Base-by-base conservation (phyloP, 441 rosid genomes). In the Omphalea diandra region DNA sequence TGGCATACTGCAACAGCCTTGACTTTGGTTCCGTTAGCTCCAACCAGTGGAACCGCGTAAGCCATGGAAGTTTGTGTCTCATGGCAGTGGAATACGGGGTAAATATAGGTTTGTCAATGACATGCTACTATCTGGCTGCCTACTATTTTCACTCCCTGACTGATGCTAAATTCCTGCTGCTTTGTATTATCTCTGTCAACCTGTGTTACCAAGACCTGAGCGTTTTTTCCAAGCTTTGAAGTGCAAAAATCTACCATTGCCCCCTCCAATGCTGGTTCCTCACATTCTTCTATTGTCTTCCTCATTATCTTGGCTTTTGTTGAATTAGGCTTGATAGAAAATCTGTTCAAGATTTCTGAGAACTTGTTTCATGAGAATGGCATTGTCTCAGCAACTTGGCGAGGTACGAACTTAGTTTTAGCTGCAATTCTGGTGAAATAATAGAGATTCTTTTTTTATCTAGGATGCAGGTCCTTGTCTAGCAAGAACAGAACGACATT, bases 1-100 rank as follows among this genome's bases (percentile, higher is more conserved):
- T 79, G 82, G 71, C 82, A 79, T 22, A 72, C 60, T 7, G 71
- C 82, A 17, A 72, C 68, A 1, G 74, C 76, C 35, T 68, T 69
- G 43, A 60, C 68, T 24, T 59, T 53, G 8, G 60, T 68, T 22
- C 65, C 69, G 22, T 58, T 56, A 17, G 36, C 46, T 11, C 67
- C 76, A 50, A 57, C 67, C 54, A 79, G 46, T 33, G 74, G 67
- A 68, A 79, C 76, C 32, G 11, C 20, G 29, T 56, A 79, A 40
- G 68, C 64, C 40, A 44, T 70, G 12, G 61, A 7, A 12, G 17
- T 36, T 22, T 36, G 38, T 10, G 52, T 61, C 26, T 18, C 27
- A 61, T 70, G 73, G 67, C 73, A 70, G 57, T 70, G 50, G 59
- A n/a, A n/a, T 5, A 70, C 60, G 5, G 73, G 67, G 50, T 70